phyloP scores from a whole-genome alignment of 495 filamentous ascomycete genomes.

The Penicillium psychrofluorescens region DNA sequence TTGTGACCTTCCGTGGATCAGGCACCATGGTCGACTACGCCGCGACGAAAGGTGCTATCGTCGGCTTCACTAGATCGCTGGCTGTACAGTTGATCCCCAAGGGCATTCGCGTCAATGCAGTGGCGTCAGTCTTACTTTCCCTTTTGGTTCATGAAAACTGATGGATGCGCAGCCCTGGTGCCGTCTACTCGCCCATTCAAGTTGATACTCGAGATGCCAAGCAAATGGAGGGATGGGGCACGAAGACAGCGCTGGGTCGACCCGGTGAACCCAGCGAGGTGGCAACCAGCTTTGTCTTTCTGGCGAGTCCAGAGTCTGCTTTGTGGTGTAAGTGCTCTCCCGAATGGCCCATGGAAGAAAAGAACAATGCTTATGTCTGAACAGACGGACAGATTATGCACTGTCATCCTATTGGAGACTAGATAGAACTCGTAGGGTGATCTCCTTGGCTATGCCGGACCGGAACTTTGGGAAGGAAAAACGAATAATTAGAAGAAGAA shows the following conservation, averaged over 20 bases:
- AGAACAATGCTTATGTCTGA: not conserved
- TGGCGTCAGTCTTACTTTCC: constrained; percentile 36
- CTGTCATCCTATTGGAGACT: constrained; percentile 38
- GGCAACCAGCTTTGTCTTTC: constrained; percentile 55
- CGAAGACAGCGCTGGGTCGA: constrained; percentile 35
- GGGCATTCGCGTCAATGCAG: constrained; percentile 57
- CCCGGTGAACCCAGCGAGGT: constrained; percentile 57
- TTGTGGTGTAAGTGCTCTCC: constrained; percentile 36
- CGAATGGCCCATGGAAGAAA: too few relatives aligned
- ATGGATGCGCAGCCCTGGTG: constrained; percentile 33
- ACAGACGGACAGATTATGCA: constrained; percentile 48
- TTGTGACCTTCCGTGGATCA: constrained; percentile 49
- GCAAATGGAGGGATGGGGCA: constrained; percentile 43
- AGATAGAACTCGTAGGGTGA: not conserved
- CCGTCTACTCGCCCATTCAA: constrained; percentile 54
- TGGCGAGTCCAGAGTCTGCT: constrained; percentile 48
- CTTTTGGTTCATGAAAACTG: not conserved
- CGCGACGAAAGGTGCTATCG: constrained; percentile 56
- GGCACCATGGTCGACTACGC: constrained; percentile 50
- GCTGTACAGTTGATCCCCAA: constrained; percentile 47
- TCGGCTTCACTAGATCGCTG: constrained; percentile 50
- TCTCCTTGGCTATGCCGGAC: too few relatives aligned
- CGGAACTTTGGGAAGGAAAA: not conserved
- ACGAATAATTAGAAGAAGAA: not conserved
- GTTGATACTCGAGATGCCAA: constrained; percentile 39